Evolutionary conservation across 1,139 yeast genomes (phyloP), one percentile per base, ranked within the genome.

Genomic region (Debaryomyces fabryi): DNA sequence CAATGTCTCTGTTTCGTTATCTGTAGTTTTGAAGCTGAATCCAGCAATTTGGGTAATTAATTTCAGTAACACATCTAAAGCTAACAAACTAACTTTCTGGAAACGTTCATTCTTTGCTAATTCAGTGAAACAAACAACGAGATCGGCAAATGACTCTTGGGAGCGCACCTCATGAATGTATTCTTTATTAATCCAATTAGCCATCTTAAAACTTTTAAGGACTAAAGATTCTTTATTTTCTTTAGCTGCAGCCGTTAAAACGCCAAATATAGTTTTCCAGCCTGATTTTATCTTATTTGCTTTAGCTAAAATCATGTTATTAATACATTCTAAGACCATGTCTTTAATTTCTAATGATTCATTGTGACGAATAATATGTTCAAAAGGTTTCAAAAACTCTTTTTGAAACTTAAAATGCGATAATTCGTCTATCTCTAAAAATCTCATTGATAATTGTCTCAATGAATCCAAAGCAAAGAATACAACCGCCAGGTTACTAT

Each of bases 381-480:
- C 92, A 68, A 92, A 95, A 2, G 99, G 99, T 60, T 85, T 84
- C 63, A 95, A 77, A 60, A 95, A 95, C 62, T 93, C 98, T 59
- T 87, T 87, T 67, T 95, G 99, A 69, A 95, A 95, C 67, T 88
- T 92, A 76, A 95, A 95, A 63, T 95, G 96, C 0, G 97, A 81
- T 65, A 95, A 79, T 66, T 95, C 99, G 51, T 93, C 98, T 55
- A 93, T 82, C 52, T 90, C 96, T 60, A 93, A 82, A 65, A 95
- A 95, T 58, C 98, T 79, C 82, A 90, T 86, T 4, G 97, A 86
- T 50, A 95, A 74, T 67, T 95, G 99, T 59, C 98, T 82, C 55
- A 95, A 78, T 0, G 98, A 92, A 65, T 95, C 99, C 50, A 95
- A 75, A 0, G 99, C 98, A 70, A 93, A 91, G 58, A 88, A 85